A percentile compares a stretch with the other conserved stretches of the same genome.
These are phyloP conservation scores for Penicillium robsamsonii DNA, from an alignment of 495 filamentous ascomycete genomes.

Conservation along the genomic window DNA sequence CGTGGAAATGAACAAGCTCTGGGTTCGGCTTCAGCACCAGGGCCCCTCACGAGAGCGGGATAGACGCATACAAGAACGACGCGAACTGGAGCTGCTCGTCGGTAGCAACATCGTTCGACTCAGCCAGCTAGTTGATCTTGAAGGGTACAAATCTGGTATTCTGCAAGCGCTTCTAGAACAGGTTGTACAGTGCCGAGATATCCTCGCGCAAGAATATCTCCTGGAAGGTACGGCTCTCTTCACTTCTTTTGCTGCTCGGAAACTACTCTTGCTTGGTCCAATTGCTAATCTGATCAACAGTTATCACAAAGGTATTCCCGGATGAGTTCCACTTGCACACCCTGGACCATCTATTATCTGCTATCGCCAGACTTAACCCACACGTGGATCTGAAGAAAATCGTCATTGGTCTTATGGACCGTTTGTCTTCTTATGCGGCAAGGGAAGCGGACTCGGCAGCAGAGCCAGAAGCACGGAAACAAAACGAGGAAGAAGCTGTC, in stretches of 20 bases:
- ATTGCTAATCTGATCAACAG: conserved; percentile 44
- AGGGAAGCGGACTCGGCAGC: conserved; percentile 78
- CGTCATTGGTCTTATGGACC: conserved; percentile 96
- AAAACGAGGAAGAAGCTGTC: conserved; percentile 82
- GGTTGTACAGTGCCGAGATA: conserved; percentile 96
- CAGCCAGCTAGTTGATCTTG: conserved; percentile 93
- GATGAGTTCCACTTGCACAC: conserved; percentile 98
- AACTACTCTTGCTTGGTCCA: background rate
- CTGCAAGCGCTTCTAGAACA: conserved; percentile 88
- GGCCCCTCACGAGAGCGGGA: conserved; percentile 94
- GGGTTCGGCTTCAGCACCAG: conserved; percentile 96
- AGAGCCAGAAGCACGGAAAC: conserved; percentile 68
- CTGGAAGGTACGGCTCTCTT: conserved; percentile 62
- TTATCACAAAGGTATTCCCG: conserved; percentile 98
- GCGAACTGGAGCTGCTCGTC: conserved; percentile 91
- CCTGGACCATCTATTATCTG: conserved; percentile 87
- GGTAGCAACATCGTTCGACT: conserved; percentile 93
- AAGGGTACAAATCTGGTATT: conserved; percentile 88
- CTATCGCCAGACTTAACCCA: conserved; percentile 86
- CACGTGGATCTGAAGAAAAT: conserved; percentile 98
- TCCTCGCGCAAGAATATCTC: conserved; percentile 94
- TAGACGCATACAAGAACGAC: conserved; percentile 85
- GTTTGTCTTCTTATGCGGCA: conserved; percentile 86
- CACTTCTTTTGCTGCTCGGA: background rate
- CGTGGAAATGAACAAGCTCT: conserved; percentile 99